Evolutionary conservation across 495 filamentous ascomycete species (phyloP), one percentile per base, ranked within the genome.

Genomic region (Penicillium argentinense): DNA sequence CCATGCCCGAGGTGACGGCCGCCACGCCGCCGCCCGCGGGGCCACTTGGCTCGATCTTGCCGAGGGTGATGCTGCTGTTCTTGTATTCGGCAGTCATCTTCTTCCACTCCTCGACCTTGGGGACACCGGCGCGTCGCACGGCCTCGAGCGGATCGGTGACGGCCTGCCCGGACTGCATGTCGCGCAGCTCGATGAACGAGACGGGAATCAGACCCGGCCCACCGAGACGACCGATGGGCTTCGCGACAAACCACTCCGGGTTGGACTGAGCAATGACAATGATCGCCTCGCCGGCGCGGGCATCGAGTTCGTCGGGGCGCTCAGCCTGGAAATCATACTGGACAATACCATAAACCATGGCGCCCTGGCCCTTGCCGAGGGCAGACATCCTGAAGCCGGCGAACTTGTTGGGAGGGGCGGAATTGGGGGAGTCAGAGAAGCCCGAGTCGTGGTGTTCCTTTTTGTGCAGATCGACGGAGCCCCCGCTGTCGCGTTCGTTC

Each of bases 261-360:
- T 97, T 97, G n/a, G 93, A 97, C 67, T 97, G 93, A 28, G 93
- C 93, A 62, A 97, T 97, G 21, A 97, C 91, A 45, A 98, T 96
- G 59, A 98, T 97, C 26, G 89, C 87, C 66, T 98, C 93, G 45
- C 93, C 95, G 36, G 86, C 83, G 65, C 93, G 95, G 19, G 95
- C 95, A 51, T 97, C 92, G 51, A 98, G 68, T 67, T 98, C 93
- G 54, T 97, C 95, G 2, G 91, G 88, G 41, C 95, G 78, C 66
- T 98, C 95, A 1, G 93, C 95, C 46, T 88, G 80, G 69, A 98
- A 98, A 66, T 98, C 95, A 60, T 97, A 98, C 74, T 91, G 84
- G 44, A 98, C 95, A 30, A 97, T 81, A 24, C 93, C 93, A 56
- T 97, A 98, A 8, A 98, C 89, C 83, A 93, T 95, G 45, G 88